phyloP scores from a whole-genome alignment of 2,329 filamentous ascomycete genomes.

The Aureobasidium zeae region DNA sequence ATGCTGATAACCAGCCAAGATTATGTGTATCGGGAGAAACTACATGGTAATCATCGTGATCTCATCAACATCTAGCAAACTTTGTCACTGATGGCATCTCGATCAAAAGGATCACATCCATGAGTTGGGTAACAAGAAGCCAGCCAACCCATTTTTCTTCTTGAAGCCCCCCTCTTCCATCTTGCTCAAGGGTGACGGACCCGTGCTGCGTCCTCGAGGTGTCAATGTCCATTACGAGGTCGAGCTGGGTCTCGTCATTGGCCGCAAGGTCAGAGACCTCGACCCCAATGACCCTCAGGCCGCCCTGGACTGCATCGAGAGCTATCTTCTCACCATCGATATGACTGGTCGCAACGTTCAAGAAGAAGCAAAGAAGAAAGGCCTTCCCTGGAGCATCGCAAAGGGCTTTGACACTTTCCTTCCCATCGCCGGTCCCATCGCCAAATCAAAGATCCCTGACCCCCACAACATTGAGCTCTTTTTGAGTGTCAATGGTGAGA shows the following conservation, averaged over 20 bases:
- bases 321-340: constrained; percentile 87
- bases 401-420: constrained; percentile 99
- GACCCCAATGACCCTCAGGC: constrained; percentile 61
- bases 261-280: constrained; percentile 68
- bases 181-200: constrained; percentile 65
- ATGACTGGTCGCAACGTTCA: constrained; percentile 96
- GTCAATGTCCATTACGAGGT: constrained; percentile 90
- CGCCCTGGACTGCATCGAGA: constrained; percentile 74
- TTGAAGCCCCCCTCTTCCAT: constrained; percentile 87
- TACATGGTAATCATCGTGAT: constrained; percentile 51
- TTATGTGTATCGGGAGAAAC: constrained; percentile 91
- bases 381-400: constrained; percentile 88
- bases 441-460: constrained; percentile 69
- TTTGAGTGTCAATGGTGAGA: constrained; percentile 70
- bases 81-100: not conserved
- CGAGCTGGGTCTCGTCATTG: constrained; percentile 83
- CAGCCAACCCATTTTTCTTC: constrained; percentile 98
- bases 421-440: constrained; percentile 72
- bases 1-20: constrained; percentile 36
- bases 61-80: not conserved
- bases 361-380: constrained; percentile 94
- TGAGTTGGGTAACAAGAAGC: constrained; percentile 57
- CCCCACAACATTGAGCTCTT: constrained; percentile 84
- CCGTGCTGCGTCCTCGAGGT: constrained; percentile 72
- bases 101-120: constrained; percentile 66